These are phyloP conservation scores for Tylopilus rubrobrunneus DNA, from an alignment of 768 basidiomycete species.

Conservation along the genomic window DNA sequence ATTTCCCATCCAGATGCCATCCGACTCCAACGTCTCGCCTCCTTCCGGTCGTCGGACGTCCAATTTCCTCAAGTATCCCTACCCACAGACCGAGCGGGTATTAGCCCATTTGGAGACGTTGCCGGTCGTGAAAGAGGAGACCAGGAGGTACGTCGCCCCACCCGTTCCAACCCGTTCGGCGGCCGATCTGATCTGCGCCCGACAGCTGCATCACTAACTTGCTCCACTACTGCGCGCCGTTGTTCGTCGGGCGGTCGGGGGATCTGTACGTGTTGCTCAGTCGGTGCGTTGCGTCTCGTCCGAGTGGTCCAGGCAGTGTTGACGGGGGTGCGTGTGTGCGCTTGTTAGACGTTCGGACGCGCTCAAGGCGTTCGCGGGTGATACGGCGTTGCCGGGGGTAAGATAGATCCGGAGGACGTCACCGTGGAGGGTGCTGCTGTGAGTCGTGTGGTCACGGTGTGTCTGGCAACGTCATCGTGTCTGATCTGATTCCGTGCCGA, in stretches of 20 bases:
- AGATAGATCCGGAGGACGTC: conserved; percentile 61
- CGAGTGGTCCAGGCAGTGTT: too few species aligned
- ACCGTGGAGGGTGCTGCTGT: conserved; percentile 81
- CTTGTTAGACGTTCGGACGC: conserved; percentile 68
- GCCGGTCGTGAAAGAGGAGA: conserved; percentile 17
- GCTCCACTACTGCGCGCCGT: conserved; percentile 38
- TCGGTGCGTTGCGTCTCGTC: conserved; percentile 45
- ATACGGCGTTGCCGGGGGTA: conserved; percentile 90
- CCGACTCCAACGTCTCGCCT: conserved; percentile 8
- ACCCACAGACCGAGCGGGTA: conserved; percentile 6
- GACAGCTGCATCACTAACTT: conserved; percentile 24
- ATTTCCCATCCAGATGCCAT: too few species aligned
- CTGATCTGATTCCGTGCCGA: neutral
- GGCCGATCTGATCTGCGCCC: too few species aligned
- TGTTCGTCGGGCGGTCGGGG: conserved; percentile 81
- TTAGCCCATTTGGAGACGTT: conserved; percentile 11
- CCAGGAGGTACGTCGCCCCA: conserved; percentile 13
- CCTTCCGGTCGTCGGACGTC: neutral
- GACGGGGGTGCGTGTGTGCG: neutral
- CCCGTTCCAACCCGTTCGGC: too few species aligned
- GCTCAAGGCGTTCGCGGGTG: conserved; percentile 75
- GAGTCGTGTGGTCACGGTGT: conserved; percentile 1
- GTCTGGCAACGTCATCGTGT: too few species aligned
- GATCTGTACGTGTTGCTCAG: conserved; percentile 85
- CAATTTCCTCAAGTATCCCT: conserved; percentile 19